Conservation (phyloP, 495 filamentous ascomycete species). For the Aspergillus hancockii region DNA sequence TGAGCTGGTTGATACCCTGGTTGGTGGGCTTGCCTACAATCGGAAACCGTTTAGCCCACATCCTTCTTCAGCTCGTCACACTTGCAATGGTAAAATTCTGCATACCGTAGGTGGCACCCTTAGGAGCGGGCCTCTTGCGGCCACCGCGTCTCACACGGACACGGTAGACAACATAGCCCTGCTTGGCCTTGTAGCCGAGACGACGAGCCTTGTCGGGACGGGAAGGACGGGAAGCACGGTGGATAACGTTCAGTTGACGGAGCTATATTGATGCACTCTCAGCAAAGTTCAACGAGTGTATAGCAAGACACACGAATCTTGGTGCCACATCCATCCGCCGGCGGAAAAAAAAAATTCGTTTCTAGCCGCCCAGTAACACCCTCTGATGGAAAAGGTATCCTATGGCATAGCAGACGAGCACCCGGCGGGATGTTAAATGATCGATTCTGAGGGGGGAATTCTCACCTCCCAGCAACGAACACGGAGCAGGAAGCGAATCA, state of each 20-base stretch:
- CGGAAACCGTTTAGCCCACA: conserved; percentile 8
- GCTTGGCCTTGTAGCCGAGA: conserved; percentile 99
- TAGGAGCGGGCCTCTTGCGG: conserved; percentile 90
- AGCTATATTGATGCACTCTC: conserved; percentile 99
- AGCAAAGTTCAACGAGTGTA: conserved; percentile 99
- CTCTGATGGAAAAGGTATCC: conserved; percentile 32
- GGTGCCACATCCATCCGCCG: conserved; percentile 51
- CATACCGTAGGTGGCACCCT: conserved; percentile 98
- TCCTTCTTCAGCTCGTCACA: not conserved
- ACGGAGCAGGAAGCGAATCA: conserved; percentile 97
- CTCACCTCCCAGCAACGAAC: conserved; percentile 99
- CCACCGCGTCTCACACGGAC: conserved; percentile 96
- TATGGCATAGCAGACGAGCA: conserved; percentile 47
- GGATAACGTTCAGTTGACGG: conserved; percentile 97
- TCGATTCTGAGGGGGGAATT: conserved; percentile 51
- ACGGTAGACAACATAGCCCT: conserved; percentile 99
- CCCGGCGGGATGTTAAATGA: conserved; percentile 51
- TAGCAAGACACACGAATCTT: conserved; percentile 68
- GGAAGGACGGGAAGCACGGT: conserved; percentile 96
- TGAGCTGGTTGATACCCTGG: conserved; percentile 99
- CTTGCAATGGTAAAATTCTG: not conserved
- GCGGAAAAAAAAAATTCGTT: conserved; percentile 34
- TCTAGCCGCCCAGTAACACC: conserved; percentile 41
- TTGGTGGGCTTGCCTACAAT: conserved; percentile 95
- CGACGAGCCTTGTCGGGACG: conserved; percentile 99